phyloP scores from a whole-genome alignment of 495 filamentous ascomycete species.

The Penicillium herquei region DNA sequence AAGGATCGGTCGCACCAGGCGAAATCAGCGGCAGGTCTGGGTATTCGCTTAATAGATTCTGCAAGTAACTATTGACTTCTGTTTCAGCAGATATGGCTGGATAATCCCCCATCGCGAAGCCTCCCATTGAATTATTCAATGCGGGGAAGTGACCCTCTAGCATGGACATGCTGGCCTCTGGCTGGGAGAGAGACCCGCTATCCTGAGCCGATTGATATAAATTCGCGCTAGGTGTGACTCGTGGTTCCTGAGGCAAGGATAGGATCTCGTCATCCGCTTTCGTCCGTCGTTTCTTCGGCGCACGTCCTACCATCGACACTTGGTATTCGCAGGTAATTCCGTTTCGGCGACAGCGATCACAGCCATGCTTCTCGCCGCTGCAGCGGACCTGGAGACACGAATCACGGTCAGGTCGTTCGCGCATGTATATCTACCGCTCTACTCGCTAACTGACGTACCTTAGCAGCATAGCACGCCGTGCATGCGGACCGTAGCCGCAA shows the following conservation, averaged over 20 bases:
- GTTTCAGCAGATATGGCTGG: background rate
- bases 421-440: background rate
- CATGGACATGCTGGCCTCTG: background rate
- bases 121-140: background rate
- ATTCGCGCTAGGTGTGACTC: too few species aligned
- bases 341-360: background rate
- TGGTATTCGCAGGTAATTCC: background rate
- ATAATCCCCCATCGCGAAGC: background rate
- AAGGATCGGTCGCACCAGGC: background rate
- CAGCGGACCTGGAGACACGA: background rate
- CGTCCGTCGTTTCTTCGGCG: background rate
- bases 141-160: background rate
- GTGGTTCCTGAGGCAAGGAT: too few species aligned
- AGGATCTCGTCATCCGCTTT: background rate
- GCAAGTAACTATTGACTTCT: background rate
- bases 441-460: background rate
- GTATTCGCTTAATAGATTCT: background rate
- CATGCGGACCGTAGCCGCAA: background rate
- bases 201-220: too few species aligned
- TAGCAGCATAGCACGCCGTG: background rate
- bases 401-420: background rate
- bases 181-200: background rate
- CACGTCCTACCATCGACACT: background rate
- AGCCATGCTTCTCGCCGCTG: background rate
- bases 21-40: background rate